Percentiles rank a stretch among this genome's conserved stretches.
Evolutionary conservation across 805 yeast species (phyloP).

Genomic region (Candida adriatica): DNA sequence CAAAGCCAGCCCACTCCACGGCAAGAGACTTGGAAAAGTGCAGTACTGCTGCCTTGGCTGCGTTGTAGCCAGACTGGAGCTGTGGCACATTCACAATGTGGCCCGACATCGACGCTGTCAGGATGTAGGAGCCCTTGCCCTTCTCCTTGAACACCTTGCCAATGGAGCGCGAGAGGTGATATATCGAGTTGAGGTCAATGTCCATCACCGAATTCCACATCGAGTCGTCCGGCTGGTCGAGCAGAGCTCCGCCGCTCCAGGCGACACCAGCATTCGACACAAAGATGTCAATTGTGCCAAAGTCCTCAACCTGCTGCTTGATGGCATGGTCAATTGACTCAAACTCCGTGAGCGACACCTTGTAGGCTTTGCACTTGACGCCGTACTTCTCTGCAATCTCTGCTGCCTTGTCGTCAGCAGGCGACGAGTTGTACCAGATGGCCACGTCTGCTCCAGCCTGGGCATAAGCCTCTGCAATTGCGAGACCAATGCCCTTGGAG

Average conservation of each 20-base stretch:
- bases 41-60: constrained; percentile 77
- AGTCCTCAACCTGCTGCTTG: constrained; percentile 47
- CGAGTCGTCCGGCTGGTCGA: constrained; percentile 36
- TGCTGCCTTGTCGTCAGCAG: constrained; percentile 32
- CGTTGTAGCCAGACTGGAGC: constrained; percentile 79
- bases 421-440: constrained; percentile 24
- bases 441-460: constrained; percentile 90
- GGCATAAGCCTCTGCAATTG: constrained; percentile 77
- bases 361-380: constrained; percentile 55
- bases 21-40: constrained; percentile 76
- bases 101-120: constrained; percentile 89
- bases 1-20: constrained; percentile 81
- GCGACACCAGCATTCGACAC: constrained; percentile 91
- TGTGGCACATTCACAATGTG: constrained; percentile 86
- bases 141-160: constrained; percentile 71
- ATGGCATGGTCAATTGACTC: constrained; percentile 25
- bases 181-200: constrained; percentile 74
- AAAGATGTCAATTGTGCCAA: constrained; percentile 68
- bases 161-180: constrained; percentile 68
- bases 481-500: constrained; percentile 76
- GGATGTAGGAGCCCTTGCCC: constrained; percentile 70
- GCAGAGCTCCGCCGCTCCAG: constrained; percentile 61
- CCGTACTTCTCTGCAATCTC: constrained; percentile 56
- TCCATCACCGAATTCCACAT: constrained; percentile 71
- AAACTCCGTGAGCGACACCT: constrained; percentile 27